phyloP scores from a whole-genome alignment of 2,329 filamentous ascomycete genomes.

The Calonectria henricotiae region DNA sequence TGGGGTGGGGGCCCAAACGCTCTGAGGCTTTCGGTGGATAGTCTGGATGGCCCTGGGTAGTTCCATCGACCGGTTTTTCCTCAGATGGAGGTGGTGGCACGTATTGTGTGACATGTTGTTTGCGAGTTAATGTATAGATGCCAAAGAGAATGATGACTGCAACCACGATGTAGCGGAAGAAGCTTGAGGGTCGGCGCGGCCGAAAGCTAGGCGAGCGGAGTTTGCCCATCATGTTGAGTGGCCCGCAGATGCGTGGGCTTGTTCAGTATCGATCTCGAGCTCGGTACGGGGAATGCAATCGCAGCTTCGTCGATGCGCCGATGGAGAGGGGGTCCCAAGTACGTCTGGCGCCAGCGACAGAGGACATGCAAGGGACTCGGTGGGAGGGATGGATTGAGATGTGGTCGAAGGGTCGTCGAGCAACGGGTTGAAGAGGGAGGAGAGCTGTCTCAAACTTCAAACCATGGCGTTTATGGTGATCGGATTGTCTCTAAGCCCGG shows the following conservation, averaged over 20 bases:
- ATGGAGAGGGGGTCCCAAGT: constrained; percentile 16
- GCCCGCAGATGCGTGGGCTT: background rate
- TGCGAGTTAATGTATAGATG: constrained; percentile 52
- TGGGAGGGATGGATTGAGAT: background rate
- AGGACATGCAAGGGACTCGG: constrained; percentile 30
- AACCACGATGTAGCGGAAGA: constrained; percentile 62
- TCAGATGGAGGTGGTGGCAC: background rate
- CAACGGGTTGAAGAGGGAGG: constrained; percentile 4
- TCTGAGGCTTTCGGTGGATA: constrained; percentile 31
- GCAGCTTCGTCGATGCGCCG: background rate
- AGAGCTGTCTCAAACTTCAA: constrained; percentile 13
- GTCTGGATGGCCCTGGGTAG: constrained; percentile 23
- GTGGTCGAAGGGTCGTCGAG: background rate
- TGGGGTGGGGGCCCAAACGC: constrained; percentile 62
- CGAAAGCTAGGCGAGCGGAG: constrained; percentile 62
- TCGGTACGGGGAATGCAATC: background rate
- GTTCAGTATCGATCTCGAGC: constrained; percentile 11
- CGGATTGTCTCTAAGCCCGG: constrained; percentile 8
- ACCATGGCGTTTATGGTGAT: constrained; percentile 21
- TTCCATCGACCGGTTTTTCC: background rate
- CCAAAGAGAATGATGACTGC: constrained; percentile 56
- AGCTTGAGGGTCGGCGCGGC: constrained; percentile 62
- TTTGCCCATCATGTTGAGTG: constrained; percentile 48
- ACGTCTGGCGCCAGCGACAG: constrained; percentile 40
- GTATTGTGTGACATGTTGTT: background rate